Conservation (phyloP, 345 rosid species). For the Lepidium sativum region DNA sequence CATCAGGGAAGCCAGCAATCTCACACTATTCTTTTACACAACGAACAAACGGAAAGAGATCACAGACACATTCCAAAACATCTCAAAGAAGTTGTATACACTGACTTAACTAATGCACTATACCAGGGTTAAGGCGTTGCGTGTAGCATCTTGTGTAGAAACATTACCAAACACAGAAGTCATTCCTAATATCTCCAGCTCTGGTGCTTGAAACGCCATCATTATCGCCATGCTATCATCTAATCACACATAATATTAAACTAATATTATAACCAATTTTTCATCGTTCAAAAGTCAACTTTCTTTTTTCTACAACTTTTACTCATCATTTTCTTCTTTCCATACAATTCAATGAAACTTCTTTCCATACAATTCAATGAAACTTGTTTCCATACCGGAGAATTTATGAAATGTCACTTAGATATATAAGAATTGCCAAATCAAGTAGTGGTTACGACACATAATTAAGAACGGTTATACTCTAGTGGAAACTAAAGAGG, state of each 20-base stretch:
- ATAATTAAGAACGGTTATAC: too few relatives aligned
- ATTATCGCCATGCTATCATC: conserved; percentile 94
- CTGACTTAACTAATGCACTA: background rate
- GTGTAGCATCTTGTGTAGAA: conserved; percentile 59
- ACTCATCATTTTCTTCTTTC: background rate
- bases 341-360: background rate
- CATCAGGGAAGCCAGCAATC: conserved; percentile 70
- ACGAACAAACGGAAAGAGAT: conserved; percentile 34
- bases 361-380: too few relatives aligned
- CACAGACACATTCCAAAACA: conserved; percentile 33
- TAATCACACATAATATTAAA: conserved; percentile 10
- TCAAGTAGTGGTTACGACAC: too few relatives aligned
- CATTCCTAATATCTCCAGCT: conserved; percentile 70
- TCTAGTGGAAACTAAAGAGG: too few relatives aligned
- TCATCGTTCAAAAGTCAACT: background rate
- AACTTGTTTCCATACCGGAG: too few relatives aligned
- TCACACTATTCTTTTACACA: conserved; percentile 90
- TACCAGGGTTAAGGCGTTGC: conserved; percentile 85
- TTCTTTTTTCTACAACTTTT: background rate
- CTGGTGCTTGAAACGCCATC: conserved; percentile 86
- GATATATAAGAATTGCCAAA: too few relatives aligned
- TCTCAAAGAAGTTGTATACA: background rate
- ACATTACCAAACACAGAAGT: conserved; percentile 91
- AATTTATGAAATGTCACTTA: too few relatives aligned
- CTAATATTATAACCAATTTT: background rate